Evolutionary conservation across 495 filamentous ascomycete genomes (phyloP).

Genomic region (Hypoxylon fuscum): DNA sequence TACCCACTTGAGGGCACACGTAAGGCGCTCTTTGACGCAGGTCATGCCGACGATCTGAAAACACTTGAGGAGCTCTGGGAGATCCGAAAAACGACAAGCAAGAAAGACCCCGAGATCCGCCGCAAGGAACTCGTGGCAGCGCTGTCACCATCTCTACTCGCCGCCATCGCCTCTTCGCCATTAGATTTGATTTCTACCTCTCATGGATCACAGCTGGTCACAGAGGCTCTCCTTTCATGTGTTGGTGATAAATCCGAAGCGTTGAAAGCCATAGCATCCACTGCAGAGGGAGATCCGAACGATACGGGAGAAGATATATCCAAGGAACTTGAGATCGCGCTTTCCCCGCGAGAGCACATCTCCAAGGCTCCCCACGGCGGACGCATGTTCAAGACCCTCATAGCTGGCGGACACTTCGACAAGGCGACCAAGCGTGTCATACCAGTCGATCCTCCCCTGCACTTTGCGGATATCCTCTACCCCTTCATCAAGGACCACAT

Average conservation of each 20-base stretch:
- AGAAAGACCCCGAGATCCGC: constrained; percentile 83
- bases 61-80: constrained; percentile 78
- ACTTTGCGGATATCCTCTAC: constrained; percentile 82
- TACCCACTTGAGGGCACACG: constrained; percentile 81
- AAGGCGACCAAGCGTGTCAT: constrained; percentile 69
- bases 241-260: constrained; percentile 75
- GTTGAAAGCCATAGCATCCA: constrained; percentile 73
- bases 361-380: constrained; percentile 70
- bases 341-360: constrained; percentile 57
- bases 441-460: constrained; percentile 76
- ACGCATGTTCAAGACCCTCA: constrained; percentile 89
- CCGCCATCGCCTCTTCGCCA: constrained; percentile 73
- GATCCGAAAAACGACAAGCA: constrained; percentile 80
- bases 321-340: constrained; percentile 28
- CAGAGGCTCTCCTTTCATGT: constrained; percentile 81
- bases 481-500: constrained; percentile 77
- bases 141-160: constrained; percentile 72
- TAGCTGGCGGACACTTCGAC: constrained; percentile 87
- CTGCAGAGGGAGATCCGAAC: constrained; percentile 70
- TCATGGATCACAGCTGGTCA: constrained; percentile 87
- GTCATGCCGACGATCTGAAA: constrained; percentile 66
- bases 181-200: constrained; percentile 72
- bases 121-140: constrained; percentile 78
- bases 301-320: constrained; percentile 50
- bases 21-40: constrained; percentile 71